These are phyloP conservation scores for Didymella sp. DNA, from an alignment of 2,329 filamentous ascomycete species.

Conservation along the genomic window DNA sequence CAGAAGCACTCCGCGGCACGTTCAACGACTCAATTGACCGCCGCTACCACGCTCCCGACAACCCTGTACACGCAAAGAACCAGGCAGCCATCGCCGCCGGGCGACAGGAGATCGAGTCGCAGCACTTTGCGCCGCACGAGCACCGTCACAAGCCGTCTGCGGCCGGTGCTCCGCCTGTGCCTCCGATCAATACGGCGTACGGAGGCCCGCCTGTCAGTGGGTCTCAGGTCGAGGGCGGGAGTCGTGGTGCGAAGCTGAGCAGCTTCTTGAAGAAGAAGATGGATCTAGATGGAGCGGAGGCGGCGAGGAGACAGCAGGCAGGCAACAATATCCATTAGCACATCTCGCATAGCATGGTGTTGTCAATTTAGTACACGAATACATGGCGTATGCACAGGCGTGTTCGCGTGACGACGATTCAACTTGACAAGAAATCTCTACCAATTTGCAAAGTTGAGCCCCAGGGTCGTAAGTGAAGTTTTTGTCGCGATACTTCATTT, in stretches of 20 bases:
- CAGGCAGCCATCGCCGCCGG: slow-evolving; percentile 43
- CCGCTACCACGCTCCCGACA: slow-evolving; percentile 33
- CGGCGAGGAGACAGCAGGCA: slow-evolving; percentile 4
- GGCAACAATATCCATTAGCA: slow-evolving; percentile 1
- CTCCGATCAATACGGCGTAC: slow-evolving; percentile 24
- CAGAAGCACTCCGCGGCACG: slow-evolving; percentile 47
- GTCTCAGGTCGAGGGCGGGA: slow-evolving; percentile 32
- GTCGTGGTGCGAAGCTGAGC: slow-evolving; percentile 34
- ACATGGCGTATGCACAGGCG: too few species aligned
- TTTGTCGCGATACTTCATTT: too few species aligned
- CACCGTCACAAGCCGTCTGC: slow-evolving; percentile 19
- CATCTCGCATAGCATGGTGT: not conserved
- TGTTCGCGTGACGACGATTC: too few species aligned
- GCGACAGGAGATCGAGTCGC: slow-evolving; percentile 42
- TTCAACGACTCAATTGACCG: slow-evolving; percentile 45
- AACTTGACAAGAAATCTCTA: too few species aligned
- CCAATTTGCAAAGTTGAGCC: too few species aligned
- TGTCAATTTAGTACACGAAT: too few species aligned
- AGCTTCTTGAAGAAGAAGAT: slow-evolving; percentile 47
- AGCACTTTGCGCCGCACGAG: slow-evolving; percentile 20
- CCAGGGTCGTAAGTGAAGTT: too few species aligned
- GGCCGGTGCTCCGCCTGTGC: slow-evolving; percentile 21
- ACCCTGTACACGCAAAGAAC: slow-evolving; percentile 42
- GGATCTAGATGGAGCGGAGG: slow-evolving; percentile 20
- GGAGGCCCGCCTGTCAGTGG: slow-evolving; percentile 33